Evolutionary conservation across 2,329 filamentous ascomycete species (phyloP).

Genomic region (Trichophyton schoenleinii): DNA sequence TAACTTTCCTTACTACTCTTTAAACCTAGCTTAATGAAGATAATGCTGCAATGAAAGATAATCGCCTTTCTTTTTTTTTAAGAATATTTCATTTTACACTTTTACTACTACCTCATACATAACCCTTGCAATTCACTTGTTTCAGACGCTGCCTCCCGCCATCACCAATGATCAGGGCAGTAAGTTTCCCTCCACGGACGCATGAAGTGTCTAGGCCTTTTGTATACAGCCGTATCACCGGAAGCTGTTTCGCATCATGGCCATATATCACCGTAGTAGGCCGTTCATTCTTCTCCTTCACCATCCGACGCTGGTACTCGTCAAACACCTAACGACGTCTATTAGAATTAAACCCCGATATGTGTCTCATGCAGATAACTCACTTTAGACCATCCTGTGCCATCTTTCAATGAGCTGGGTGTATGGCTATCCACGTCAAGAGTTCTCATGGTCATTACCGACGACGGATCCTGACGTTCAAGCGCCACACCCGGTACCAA

Average conservation of each 20-base stretch:
- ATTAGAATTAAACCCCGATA: neutral
- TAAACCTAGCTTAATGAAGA: neutral
- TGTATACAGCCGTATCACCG: slow-evolving; percentile 56
- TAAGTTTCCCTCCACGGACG: slow-evolving; percentile 60
- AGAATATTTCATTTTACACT: neutral
- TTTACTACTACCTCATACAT: slow-evolving; percentile 1
- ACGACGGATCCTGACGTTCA: slow-evolving; percentile 59
- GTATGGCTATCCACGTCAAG: slow-evolving; percentile 52
- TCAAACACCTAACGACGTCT: slow-evolving; percentile 36
- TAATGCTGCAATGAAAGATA: neutral
- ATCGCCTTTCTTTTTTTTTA: neutral
- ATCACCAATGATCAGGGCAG: slow-evolving; percentile 61
- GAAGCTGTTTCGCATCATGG: slow-evolving; percentile 64
- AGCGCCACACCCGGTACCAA: slow-evolving; percentile 64
- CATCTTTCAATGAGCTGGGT: slow-evolving; percentile 40
- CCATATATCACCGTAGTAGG: slow-evolving; percentile 69
- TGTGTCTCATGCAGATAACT: slow-evolving; percentile 4
- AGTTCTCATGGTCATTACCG: slow-evolving; percentile 86
- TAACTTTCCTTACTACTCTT: neutral
- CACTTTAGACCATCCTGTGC: slow-evolving; percentile 55
- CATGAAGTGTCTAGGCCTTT: slow-evolving; percentile 81
- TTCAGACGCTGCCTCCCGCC: slow-evolving; percentile 32
- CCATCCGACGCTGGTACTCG: slow-evolving; percentile 28
- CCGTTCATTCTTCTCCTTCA: slow-evolving; percentile 11
- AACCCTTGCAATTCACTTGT: slow-evolving; percentile 31